Conservation (phyloP, 202 grass and related monocot species). For the Zizania palustris region DNA sequence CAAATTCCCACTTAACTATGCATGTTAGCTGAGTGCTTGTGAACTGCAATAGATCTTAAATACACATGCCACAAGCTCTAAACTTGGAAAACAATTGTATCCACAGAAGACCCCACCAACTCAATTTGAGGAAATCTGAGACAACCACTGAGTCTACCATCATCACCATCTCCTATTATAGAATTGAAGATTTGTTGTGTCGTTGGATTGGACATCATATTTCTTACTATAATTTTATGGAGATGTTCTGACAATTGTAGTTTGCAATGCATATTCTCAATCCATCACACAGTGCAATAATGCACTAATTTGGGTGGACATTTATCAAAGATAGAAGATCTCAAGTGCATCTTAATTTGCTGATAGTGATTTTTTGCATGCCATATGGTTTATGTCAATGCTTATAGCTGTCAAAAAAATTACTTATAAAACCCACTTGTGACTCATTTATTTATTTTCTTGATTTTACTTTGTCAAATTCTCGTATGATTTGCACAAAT, state of each 20-base stretch:
- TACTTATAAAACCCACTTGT: background rate
- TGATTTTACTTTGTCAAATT: too few relatives aligned
- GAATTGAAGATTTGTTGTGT: background rate
- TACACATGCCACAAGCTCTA: background rate
- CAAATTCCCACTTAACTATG: background rate
- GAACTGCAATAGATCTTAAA: too few relatives aligned
- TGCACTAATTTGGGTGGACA: background rate
- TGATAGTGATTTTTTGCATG: background rate
- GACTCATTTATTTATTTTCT: background rate
- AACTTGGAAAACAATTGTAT: background rate
- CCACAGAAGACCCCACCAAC: background rate
- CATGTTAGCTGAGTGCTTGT: background rate
- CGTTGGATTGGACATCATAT: conserved; percentile 6
- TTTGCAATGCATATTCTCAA: conserved; percentile 32
- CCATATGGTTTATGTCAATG: background rate
- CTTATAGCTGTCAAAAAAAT: background rate
- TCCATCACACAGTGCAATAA: background rate
- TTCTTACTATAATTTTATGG: background rate
- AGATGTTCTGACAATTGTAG: background rate
- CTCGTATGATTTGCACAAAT: background rate
- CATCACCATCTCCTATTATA: background rate
- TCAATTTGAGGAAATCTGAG: background rate
- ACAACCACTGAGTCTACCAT: background rate
- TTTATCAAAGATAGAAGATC: conserved; percentile 7
- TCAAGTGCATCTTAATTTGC: conserved; percentile 1